Evolutionary conservation across 257 asterid genomes (phyloP).

Genomic region (Nicotiana attenuata): DNA sequence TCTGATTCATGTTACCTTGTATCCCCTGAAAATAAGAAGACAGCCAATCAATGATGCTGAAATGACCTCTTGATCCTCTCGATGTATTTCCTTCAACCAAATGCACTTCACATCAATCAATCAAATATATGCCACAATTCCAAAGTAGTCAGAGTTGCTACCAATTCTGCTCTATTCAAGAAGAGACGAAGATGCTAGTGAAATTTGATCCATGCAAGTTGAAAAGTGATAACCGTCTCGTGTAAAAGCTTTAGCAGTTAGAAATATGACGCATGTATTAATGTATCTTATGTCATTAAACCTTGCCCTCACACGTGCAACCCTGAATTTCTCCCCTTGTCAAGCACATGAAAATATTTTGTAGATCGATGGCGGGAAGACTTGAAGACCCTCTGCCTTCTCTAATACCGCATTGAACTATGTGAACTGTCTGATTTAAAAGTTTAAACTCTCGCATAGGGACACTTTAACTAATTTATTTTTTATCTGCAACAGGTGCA

Average conservation of each 20-base stretch:
- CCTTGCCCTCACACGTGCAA: background rate
- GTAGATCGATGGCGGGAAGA: background rate
- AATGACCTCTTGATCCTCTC: background rate
- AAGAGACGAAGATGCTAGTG: background rate
- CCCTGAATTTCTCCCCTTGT: background rate
- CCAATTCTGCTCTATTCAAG: background rate
- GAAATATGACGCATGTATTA: background rate
- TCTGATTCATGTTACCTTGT: constrained; percentile 81
- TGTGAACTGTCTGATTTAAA: background rate
- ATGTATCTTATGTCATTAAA: background rate
- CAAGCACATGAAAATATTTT: background rate
- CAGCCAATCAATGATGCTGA: constrained; percentile 12
- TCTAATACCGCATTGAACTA: background rate
- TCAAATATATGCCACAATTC: background rate
- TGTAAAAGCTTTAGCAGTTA: background rate
- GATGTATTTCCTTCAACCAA: background rate
- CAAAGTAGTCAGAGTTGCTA: background rate
- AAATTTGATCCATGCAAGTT: background rate
- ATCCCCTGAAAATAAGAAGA: constrained; percentile 35
- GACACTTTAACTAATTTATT: background rate
- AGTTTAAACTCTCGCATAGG: background rate
- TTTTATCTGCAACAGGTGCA: background rate
- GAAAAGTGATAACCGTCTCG: background rate
- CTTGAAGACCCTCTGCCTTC: background rate
- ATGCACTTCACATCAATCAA: background rate